phyloP scores from a whole-genome alignment of 2,329 filamentous ascomycete genomes.

The Chaetomium globosum region DNA sequence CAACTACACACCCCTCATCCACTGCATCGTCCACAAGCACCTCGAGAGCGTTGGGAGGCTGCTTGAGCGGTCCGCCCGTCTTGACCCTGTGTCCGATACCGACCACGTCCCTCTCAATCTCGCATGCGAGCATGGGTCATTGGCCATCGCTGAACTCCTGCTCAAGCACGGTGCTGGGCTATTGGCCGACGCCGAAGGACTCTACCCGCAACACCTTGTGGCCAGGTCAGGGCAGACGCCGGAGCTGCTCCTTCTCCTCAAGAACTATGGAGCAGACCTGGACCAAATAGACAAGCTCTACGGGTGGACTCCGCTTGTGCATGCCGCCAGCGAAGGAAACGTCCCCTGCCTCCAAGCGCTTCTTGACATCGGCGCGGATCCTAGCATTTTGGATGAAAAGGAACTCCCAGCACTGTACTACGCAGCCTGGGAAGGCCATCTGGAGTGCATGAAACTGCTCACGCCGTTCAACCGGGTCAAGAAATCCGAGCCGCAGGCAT shows the following conservation, averaged over 20 bases:
- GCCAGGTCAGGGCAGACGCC: conserved; percentile 84
- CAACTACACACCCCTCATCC: conserved; percentile 94
- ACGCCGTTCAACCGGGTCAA: conserved; percentile 58
- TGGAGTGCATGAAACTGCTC: conserved; percentile 90
- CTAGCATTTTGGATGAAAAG: conserved; percentile 86
- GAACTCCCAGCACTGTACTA: conserved; percentile 95
- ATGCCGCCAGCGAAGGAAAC: conserved; percentile 94
- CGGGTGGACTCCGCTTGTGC: conserved; percentile 94
- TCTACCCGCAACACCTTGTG: conserved; percentile 96
- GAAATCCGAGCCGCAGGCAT: conserved; percentile 46
- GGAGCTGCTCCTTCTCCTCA: conserved; percentile 75
- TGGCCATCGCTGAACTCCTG: conserved; percentile 81
- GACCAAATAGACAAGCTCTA: conserved; percentile 95
- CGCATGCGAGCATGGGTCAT: conserved; percentile 89
- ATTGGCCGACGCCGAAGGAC: conserved; percentile 90
- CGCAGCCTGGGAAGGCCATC: conserved; percentile 94
- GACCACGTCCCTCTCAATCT: conserved; percentile 95
- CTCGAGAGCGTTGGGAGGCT: conserved; percentile 78
- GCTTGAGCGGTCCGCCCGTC: conserved; percentile 74
- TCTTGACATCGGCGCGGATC: conserved; percentile 75
- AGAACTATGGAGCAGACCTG: conserved; percentile 83
- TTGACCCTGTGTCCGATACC: conserved; percentile 81
- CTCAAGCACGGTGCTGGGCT: conserved; percentile 79
- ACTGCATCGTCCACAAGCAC: conserved; percentile 88
- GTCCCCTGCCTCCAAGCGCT: conserved; percentile 83